Evolutionary conservation across 345 rosid species (phyloP), one percentile per base, ranked within the genome.

Genomic region (Brassica cretica): DNA sequence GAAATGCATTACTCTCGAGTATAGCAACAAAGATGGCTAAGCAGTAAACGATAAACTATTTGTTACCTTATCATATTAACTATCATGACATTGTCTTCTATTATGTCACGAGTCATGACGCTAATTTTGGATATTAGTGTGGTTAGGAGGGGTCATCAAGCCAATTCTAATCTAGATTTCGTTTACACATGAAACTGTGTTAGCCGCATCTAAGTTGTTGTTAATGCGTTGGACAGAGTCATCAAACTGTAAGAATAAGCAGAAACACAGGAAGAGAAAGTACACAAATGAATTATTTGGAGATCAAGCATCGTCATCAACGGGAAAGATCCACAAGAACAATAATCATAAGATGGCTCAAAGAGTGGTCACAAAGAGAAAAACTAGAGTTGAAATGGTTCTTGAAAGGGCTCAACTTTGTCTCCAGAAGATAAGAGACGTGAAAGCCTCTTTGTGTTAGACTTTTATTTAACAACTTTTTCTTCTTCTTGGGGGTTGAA

Each of bases 331-430:
- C 58, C 7, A 60, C 9, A 78, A 65, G n/a, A 72, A 64, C 37
- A 73, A 46, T 33, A 78, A 60, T 33, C 51, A 61, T 21, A 64
- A 37, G 65, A 79, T 67, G 51, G 70, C 9, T 62, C 39, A 73
- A 0, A 68, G 69, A 73, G 10, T 74, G 71, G 64, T 62, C 35
- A 69, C 35, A 4, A 80, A 76, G 51, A 76, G 60, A 60, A 75
- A 80, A 66, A 68, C 21, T 75, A 80, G 83, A 61, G 77, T 66
- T 71, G 77, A 76, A 70, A 10, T 76, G 77, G 80, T 76, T 76
- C 70, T 71, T 46, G 74, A 80, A 29, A 80, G 80, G 60, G 83
- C 83, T 60, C 80, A 80, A 8, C 37, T 76, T 32, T 76, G 80
- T 75, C 77, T 80, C 33, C 73, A 66, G 65, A 76, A 80, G 77